phyloP scores from a whole-genome alignment of 371 early-diverging fungal genomes.

The Syncephalastrum monosporum region DNA sequence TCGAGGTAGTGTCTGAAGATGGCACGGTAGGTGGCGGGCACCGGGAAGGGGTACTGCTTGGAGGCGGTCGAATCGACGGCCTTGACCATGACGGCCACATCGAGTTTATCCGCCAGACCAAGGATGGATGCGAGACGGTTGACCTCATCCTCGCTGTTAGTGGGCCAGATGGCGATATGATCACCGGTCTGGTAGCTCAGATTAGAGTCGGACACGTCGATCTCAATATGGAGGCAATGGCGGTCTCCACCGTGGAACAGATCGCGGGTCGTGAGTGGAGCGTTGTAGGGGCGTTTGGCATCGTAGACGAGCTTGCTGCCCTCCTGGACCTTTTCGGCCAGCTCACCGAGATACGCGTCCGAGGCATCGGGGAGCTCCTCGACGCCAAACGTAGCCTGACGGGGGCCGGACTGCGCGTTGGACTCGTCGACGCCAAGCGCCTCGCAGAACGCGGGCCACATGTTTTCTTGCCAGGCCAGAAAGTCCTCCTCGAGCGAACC shows the following conservation, averaged over 20 bases:
- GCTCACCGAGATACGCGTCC: constrained; percentile 61
- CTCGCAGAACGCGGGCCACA: constrained; percentile 78
- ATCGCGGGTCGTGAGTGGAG: constrained; percentile 64
- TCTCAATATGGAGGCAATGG: constrained; percentile 89
- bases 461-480: constrained; percentile 86
- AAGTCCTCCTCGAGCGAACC: constrained; percentile 94
- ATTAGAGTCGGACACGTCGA: constrained; percentile 81
- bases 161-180: constrained; percentile 92
- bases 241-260: constrained; percentile 71
- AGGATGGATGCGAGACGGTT: constrained; percentile 63
- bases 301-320: constrained; percentile 54
- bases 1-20: constrained; percentile 92
- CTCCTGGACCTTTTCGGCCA: constrained; percentile 45
- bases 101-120: constrained; percentile 64
- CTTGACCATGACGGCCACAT: constrained; percentile 59
- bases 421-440: constrained; percentile 68
- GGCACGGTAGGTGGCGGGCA: constrained; percentile 82
- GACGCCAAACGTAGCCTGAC: constrained; percentile 47
- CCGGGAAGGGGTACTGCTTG: constrained; percentile 83
- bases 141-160: constrained; percentile 81
- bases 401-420: constrained; percentile 32
- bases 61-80: constrained; percentile 67
- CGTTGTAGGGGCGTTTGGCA: constrained; percentile 81
- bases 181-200: constrained; percentile 91
- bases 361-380: constrained; percentile 33